These are phyloP conservation scores for Anthostomella pinea DNA, from an alignment of 2,329 filamentous ascomycete genomes.

Conservation along the genomic window DNA sequence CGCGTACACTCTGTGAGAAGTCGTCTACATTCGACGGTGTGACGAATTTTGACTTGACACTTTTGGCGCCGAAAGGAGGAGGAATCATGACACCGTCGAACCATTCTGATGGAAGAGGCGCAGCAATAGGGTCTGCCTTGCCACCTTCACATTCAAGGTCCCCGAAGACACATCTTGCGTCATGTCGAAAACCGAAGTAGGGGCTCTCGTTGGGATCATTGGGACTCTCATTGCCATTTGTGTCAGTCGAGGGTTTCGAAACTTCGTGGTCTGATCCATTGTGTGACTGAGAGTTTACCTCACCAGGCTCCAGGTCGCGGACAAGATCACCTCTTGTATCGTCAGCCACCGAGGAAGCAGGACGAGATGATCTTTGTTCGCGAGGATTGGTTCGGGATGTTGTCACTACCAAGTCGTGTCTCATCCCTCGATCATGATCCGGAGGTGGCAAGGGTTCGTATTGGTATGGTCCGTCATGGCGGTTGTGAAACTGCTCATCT, in stretches of 20 bases:
- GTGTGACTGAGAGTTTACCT: slow-evolving; percentile 18
- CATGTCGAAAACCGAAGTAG: slow-evolving; percentile 23
- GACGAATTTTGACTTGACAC: slow-evolving; percentile 30
- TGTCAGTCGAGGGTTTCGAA: slow-evolving; percentile 2
- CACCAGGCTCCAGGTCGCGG: slow-evolving; percentile 19
- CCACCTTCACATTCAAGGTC: slow-evolving; percentile 16
- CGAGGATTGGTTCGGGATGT: slow-evolving; percentile 6
- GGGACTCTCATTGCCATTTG: too few species aligned
- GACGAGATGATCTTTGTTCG: slow-evolving; percentile 6
- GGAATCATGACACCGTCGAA: slow-evolving; percentile 31
- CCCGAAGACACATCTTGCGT: slow-evolving; percentile 26
- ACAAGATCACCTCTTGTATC: too few species aligned
- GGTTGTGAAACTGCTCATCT: slow-evolving; percentile 17
- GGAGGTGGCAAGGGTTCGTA: slow-evolving; percentile 11
- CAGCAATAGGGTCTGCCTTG: slow-evolving; percentile 29
- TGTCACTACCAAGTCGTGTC: too few species aligned
- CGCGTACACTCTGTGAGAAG: slow-evolving; percentile 29
- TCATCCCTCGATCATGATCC: slow-evolving; percentile 8
- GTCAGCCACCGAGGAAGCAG: slow-evolving; percentile 4
- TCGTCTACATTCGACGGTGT: slow-evolving; percentile 30
- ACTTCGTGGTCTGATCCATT: slow-evolving; percentile 15
- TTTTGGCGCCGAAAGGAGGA: slow-evolving; percentile 28
- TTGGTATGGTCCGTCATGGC: slow-evolving; percentile 15
- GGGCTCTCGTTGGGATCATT: too few species aligned
- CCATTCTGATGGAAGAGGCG: slow-evolving; percentile 29